Base-by-base conservation (phyloP, 139 green algal species). In the Auxenochlorella pyrenoidosa region DNA sequence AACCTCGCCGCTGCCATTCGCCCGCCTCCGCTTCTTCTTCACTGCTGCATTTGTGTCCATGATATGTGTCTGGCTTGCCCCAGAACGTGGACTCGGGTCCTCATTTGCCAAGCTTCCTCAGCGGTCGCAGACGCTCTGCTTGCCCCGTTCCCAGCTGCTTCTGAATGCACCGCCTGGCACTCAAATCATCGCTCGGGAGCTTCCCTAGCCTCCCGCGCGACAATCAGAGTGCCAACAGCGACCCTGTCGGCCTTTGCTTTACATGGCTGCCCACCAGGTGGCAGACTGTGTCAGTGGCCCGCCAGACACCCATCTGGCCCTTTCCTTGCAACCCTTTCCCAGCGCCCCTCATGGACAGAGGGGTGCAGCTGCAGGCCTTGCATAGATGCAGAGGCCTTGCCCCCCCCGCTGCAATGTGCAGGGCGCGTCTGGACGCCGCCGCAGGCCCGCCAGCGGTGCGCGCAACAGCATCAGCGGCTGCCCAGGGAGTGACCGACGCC, bases 211-310 rank as follows among this genome's bases (percentile, higher is more conserved):
- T 71, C 76, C 63, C 3, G 30, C 36, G 76, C 63, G 85, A 85
- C 85, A 89, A 89, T 89, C 85, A 85, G 3, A 32, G 63, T 72
- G 76, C 76, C 43, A 10, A 89, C 43, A 89, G 41, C 84, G 24
- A 79, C 28, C 26, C 32, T 36, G 84, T 41, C 30, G 73, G 84
- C 73, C 84, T 82, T 85, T 88, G 84, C 84, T 88, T 88, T 88
- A n/a, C 75, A 83, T 40, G 40, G 38, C 73, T 66, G 73, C 84
- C 73, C 24, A 59, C 44, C 38, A 51, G 24, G 40, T 88, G 73
- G 72, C 83, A 40, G 59, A 43, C 28, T n/a, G 84, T 83, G 75
- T 88, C 84, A 88, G 84, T 88, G 84, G 84, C 84, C n/a, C 73
- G 43, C 0, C 70, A 28, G 21, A 87, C 83, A 87, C 8, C 32